phyloP scores from a whole-genome alignment of 441 rosid species.

The Mallotus repandus region DNA sequence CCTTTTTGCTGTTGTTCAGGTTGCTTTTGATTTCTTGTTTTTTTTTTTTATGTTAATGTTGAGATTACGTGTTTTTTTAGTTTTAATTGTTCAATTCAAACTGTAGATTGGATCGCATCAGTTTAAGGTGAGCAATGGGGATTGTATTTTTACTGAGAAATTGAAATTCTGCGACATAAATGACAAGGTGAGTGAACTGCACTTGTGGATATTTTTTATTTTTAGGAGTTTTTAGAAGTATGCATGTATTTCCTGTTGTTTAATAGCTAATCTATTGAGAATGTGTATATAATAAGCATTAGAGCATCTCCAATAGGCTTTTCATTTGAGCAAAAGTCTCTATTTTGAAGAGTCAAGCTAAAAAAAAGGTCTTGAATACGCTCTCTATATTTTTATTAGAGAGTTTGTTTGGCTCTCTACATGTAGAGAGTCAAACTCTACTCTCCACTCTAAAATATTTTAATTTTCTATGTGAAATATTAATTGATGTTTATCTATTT shows the following conservation, averaged over 20 bases:
- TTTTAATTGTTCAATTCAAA: background rate
- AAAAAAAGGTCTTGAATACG: too few relatives aligned
- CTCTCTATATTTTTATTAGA: too few relatives aligned
- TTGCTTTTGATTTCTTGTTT: slow-evolving; percentile 12
- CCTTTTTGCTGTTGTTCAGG: slow-evolving; percentile 91
- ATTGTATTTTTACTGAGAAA: slow-evolving; percentile 73
- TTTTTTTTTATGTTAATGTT: background rate
- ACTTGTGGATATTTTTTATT: too few relatives aligned
- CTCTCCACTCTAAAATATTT: too few relatives aligned
- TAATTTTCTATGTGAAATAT: too few relatives aligned
- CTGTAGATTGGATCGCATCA: slow-evolving; percentile 87
- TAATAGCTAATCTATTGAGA: background rate
- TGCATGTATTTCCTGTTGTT: background rate
- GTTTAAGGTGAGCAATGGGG: slow-evolving; percentile 90
- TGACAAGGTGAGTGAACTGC: slow-evolving; percentile 59
- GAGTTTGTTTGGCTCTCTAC: too few relatives aligned
- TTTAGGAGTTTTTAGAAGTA: background rate
- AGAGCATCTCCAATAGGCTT: too few relatives aligned
- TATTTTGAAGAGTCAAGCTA: too few relatives aligned
- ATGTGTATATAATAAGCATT: background rate
- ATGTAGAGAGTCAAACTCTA: too few relatives aligned
- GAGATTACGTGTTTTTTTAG: too few relatives aligned
- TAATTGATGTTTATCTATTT: too few relatives aligned
- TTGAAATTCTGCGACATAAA: slow-evolving; percentile 90
- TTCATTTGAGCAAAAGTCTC: too few relatives aligned